Base-by-base conservation (phyloP, 495 filamentous ascomycete species). In the Aspergillus homomorphus region DNA sequence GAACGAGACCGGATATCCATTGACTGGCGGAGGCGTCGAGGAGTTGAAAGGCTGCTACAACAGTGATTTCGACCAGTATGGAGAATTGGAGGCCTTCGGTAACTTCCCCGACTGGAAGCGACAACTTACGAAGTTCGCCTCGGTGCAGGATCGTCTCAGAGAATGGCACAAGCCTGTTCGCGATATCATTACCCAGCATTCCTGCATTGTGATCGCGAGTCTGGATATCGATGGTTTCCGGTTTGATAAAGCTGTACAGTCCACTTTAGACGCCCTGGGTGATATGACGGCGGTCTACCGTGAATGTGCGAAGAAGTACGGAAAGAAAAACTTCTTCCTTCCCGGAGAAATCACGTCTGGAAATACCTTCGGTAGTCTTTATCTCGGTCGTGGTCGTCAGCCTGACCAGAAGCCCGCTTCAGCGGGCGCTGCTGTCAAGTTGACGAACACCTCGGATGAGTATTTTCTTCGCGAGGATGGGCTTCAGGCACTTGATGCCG, bases 141-240 rank as follows among this genome's bases (percentile, higher is more conserved):
- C 68, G 12, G 73, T 76, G 15, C 73, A 76, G 60, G 73, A 76
- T 64, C 73, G 73, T 8, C 62, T 76, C 28, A 69, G 73, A 26
- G 73, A 74, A 63, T 76, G 73, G 73, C 67, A 69, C 20, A 66
- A 69, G 41, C 65, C 67, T 4, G 69, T 76, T 24, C 65, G 65
- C 19, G 61, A 65, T 42, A 65, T 70, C 26, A 66, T 75, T 43
- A 64, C 68, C 45, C 66, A 61, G 23, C 60, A 72, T 38, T 70
- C 68, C 43, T 78, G 75, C 49, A 65, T 77, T 30, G 65, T 69
- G 26, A 76, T 78, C 43, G 55, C 68, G 9, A 75, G 74, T 65
- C 62, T 81, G 38, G 78, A 81, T 50, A 71, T 81, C 23, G 77
- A 81, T 56, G 78, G 77, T 3, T 79, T 78, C 55, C 73, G 78